Base-by-base conservation (phyloP, 1,284 basidiomycete genomes). In the Psilocybe mexicana region DNA sequence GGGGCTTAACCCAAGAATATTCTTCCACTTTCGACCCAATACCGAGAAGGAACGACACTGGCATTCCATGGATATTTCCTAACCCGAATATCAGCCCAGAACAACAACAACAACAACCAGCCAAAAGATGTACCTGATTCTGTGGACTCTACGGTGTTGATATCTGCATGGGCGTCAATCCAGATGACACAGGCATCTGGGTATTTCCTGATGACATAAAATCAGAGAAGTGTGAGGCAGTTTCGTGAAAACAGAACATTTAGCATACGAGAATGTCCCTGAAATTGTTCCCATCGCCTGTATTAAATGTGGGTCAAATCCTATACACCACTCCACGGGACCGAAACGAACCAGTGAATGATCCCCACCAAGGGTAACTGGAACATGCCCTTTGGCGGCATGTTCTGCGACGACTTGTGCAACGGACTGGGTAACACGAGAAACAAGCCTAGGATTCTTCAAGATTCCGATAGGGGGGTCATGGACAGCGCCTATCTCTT, bases 21-120 rank as follows among this genome's bases (percentile, higher is more conserved):
- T 85, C 84, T 43, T 80, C 71, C 43, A 84, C 68, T 60, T 76
- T 71, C 50, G 70, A 72, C 43, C 79, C 84, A 58, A 94, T 76
- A 3, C 92, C 91, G 55, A 95, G 82, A 53, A 99, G 86, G 85
- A 99, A 99, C 18, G 96, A 93, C 49, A 98, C 84, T 40, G 96
- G 97, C 88, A 97, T 98, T 63, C 97, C 97, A 77, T 99, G 97
- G 61, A 99, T 87, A 76, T 99, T 98, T 46, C 96, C 88, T 88
- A 69, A 14, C 47, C 1, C 30, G 14, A 11, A 38, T 48, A 28
- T 60, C 56, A 67, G 58, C 56, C 35, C 40, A 43, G 43, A 49
- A 23, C 12, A 44, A 30, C 26, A 25, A 7, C 23, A n/a, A 14
- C 18, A 50, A 47, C 42, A 25, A 33, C 3, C 54, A 60, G 48